Conservation (phyloP, 192 early-diverging fungal genomes). For the Phlyctochytrium arcticum region DNA sequence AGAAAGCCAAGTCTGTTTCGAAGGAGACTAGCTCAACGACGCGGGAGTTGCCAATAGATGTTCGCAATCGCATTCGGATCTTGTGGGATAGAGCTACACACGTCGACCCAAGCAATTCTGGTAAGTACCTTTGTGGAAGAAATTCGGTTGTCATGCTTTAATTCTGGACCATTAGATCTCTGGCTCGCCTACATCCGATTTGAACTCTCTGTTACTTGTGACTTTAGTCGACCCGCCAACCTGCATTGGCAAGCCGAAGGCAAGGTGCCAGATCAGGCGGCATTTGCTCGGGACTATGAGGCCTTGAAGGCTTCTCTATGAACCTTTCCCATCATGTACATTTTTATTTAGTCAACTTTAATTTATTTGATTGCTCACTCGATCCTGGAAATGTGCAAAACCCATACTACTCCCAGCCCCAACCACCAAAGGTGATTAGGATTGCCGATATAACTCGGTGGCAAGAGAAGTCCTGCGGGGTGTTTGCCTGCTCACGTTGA, state of each 20-base stretch:
- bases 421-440: too few species aligned
- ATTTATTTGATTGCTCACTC: too few species aligned
- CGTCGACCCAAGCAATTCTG: neutral
- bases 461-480: too few species aligned
- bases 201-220: constrained; percentile 38
- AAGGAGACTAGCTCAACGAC: too few species aligned
- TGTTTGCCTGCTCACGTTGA: too few species aligned
- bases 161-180: constrained; percentile 7
- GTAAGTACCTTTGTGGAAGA: neutral
- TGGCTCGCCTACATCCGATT: constrained; percentile 41
- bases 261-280: constrained; percentile 52
- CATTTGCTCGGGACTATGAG: constrained; percentile 42
- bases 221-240: constrained; percentile 44
- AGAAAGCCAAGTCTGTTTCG: neutral
- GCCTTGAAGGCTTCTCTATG: constrained; percentile 15
- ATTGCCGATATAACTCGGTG: too few species aligned
- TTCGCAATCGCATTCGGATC: neutral
- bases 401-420: too few species aligned
- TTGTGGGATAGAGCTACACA: neutral
- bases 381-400: too few species aligned
- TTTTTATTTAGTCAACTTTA: too few species aligned
- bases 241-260: constrained; percentile 59
- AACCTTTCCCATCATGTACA: neutral
- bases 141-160: neutral
- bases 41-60: neutral